A percentile compares a stretch with the other conserved stretches of the same genome.
phyloP scores from a whole-genome alignment of 257 asterid genomes.

The Nicotiana paniculata region DNA sequence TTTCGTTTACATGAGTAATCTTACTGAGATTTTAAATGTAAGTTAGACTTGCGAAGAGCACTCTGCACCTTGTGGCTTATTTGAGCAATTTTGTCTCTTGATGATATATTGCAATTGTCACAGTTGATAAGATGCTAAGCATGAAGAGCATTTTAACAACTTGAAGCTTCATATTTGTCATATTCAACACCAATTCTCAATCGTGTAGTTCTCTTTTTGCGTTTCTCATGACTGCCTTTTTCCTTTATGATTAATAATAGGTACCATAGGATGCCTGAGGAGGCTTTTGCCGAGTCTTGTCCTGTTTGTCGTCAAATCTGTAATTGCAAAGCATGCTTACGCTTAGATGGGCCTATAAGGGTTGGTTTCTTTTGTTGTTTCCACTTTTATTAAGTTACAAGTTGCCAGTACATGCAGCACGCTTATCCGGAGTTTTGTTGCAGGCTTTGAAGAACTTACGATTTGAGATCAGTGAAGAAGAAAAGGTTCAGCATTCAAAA shows the following conservation, averaged over 20 bases:
- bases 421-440: not conserved
- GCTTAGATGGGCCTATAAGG: not conserved
- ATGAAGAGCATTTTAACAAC: not conserved
- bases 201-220: not conserved
- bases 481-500: conserved; percentile 39
- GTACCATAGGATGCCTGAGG: conserved; percentile 70
- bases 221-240: not conserved
- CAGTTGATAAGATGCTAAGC: not conserved
- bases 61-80: not conserved
- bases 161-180: not conserved
- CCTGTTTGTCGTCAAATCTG: conserved; percentile 76
- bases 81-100: not conserved
- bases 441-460: conserved; percentile 25
- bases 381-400: not conserved
- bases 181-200: not conserved
- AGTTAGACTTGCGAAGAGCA: not conserved
- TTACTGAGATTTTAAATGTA: not conserved
- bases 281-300: conserved; percentile 64
- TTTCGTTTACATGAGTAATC: not conserved
- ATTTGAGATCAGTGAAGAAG: conserved; percentile 22
- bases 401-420: not conserved
- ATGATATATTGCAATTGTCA: not conserved
- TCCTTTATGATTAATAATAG: conserved; percentile 28
- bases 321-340: conserved; percentile 21
- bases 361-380: conserved; percentile 33